Percentiles rank a stretch among this genome's conserved stretches.
phyloP scores from a whole-genome alignment of 257 asterid species.

The Forsythia suspensa region DNA sequence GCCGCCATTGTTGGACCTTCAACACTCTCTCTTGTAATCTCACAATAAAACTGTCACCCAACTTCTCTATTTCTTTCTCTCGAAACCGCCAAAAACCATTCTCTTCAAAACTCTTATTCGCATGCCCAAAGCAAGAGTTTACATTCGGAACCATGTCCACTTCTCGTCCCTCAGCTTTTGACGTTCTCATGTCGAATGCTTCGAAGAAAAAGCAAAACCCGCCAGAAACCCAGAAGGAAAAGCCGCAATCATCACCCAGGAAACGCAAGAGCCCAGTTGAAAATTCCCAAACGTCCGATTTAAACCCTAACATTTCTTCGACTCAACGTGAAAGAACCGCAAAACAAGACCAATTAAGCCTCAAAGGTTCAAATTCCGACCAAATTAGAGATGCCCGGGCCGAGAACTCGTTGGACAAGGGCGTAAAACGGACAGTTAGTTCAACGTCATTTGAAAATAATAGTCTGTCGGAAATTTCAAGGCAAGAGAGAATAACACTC shows the following conservation, averaged over 20 bases:
- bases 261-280: constrained; percentile 50
- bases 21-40: constrained; percentile 28
- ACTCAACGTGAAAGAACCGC: constrained; percentile 13
- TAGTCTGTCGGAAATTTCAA: not conserved
- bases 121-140: constrained; percentile 41
- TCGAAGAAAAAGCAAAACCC: constrained; percentile 52
- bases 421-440: not conserved
- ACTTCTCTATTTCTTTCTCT: constrained; percentile 7
- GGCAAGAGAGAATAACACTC: not conserved
- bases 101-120: constrained; percentile 16
- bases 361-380: constrained; percentile 14
- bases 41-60: constrained; percentile 16
- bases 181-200: constrained; percentile 74
- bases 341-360: constrained; percentile 10
- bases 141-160: constrained; percentile 52
- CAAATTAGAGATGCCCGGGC: constrained; percentile 22
- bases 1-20: constrained; percentile 22
- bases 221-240: constrained; percentile 22
- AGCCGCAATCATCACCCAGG: constrained; percentile 52
- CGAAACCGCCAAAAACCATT: not conserved
- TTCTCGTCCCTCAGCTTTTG: constrained; percentile 69
- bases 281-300: constrained; percentile 28
- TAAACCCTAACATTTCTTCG: not conserved
- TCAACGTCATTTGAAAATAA: constrained; percentile 3
- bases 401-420: constrained; percentile 24